Percentiles rank a stretch among this genome's conserved stretches.
Evolutionary conservation across 2,329 filamentous ascomycete species (phyloP).

Genomic region (Colletotrichum euphorbiae): DNA sequence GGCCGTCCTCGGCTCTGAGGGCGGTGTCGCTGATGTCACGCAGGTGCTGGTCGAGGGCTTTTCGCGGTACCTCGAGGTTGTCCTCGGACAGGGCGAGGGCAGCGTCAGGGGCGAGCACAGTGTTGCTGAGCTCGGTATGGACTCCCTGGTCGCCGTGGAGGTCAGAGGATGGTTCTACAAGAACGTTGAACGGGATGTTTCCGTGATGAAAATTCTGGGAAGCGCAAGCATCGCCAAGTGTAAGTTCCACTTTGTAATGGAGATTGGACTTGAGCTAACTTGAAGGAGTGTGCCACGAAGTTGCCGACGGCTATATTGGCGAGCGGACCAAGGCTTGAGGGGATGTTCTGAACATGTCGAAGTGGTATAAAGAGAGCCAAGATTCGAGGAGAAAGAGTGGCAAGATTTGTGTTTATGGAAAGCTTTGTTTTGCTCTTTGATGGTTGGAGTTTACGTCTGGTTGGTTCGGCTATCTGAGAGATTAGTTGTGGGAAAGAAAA

Average conservation of each 20-base stretch:
- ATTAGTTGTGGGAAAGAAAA: no score
- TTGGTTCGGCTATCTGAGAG: constrained; percentile 1
- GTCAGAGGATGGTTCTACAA: constrained; percentile 62
- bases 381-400: not conserved
- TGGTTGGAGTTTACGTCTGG: not conserved
- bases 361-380: no score
- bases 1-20: constrained; percentile 32
- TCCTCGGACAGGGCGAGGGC: constrained; percentile 42
- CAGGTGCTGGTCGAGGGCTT: constrained; percentile 46
- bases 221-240: constrained; percentile 44
- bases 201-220: constrained; percentile 58
- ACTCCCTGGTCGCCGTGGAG: constrained; percentile 48
- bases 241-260: constrained; percentile 17
- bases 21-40: constrained; percentile 41
- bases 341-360: no score
- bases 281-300: constrained; percentile 24
- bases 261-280: constrained; percentile 4
- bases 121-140: constrained; percentile 48
- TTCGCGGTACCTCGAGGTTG: constrained; percentile 40
- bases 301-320: constrained; percentile 19
- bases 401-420: not conserved
- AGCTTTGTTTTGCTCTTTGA: not conserved
- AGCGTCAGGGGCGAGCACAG: constrained; percentile 47
- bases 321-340: constrained; percentile 24
- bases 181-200: constrained; percentile 56